phyloP scores from a whole-genome alignment of 306 rosid genomes.

The Arachis hypogaea region DNA sequence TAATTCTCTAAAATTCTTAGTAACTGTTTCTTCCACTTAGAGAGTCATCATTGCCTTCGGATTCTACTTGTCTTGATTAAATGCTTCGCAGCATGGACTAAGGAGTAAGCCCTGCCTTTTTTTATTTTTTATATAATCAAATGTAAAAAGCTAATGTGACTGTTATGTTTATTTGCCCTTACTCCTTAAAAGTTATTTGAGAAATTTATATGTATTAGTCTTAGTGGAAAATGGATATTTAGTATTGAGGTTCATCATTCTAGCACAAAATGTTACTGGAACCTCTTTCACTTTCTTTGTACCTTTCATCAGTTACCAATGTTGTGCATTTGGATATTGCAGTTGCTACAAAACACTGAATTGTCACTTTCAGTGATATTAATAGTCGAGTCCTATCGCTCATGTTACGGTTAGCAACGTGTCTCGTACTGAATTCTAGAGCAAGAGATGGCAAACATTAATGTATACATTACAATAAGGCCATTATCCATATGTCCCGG shows the following conservation, averaged over 20 bases:
- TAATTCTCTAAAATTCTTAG: conserved; percentile 24
- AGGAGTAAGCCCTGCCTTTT: neutral
- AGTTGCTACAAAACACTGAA: neutral
- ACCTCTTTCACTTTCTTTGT: neutral
- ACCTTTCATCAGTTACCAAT: neutral
- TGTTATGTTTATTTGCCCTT: neutral
- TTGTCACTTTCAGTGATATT: neutral
- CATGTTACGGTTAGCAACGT: neutral
- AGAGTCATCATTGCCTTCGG: conserved; percentile 48
- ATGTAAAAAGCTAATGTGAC: neutral
- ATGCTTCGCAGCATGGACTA: conserved; percentile 16
- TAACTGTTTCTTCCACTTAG: conserved; percentile 17
- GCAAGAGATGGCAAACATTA: too few relatives aligned
- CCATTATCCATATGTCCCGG: neutral
- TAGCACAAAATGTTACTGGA: neutral
- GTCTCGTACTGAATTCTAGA: neutral
- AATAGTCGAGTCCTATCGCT: neutral
- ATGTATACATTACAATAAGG: neutral
- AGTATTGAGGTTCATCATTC: too few relatives aligned
- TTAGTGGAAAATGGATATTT: neutral
- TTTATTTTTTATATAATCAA: neutral
- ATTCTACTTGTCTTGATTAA: conserved; percentile 37
- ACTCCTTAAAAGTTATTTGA: neutral
- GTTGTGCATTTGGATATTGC: neutral
- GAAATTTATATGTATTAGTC: neutral